Conservation (phyloP, 495 filamentous ascomycete genomes). For the Annulohypoxylon moriforme region DNA sequence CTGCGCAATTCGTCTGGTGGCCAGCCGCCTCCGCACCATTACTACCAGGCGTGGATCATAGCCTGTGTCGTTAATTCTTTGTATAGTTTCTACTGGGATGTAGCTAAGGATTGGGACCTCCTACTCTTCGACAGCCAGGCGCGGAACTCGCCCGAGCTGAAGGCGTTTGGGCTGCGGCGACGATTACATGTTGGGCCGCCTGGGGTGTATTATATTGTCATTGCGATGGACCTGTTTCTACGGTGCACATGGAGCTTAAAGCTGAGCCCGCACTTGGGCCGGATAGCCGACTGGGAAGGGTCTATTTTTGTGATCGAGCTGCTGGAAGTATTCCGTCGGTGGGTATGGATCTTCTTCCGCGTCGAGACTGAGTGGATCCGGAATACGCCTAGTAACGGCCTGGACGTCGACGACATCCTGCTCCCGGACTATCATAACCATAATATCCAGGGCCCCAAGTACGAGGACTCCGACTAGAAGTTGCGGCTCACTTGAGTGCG, state of each 20-base stretch:
- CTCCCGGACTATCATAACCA: constrained; percentile 56
- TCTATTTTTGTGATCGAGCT: constrained; percentile 87
- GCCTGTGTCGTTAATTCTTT: constrained; percentile 81
- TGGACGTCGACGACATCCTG: constrained; percentile 57
- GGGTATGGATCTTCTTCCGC: constrained; percentile 97
- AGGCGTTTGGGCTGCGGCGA: constrained; percentile 79
- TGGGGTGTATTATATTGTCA: constrained; percentile 82
- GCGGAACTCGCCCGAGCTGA: constrained; percentile 62
- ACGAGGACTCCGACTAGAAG: constrained; percentile 57
- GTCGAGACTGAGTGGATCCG: constrained; percentile 90
- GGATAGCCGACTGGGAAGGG: constrained; percentile 84
- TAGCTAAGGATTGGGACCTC: constrained; percentile 96
- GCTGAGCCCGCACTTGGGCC: constrained; percentile 80
- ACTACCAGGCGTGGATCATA: constrained; percentile 66
- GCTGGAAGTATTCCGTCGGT: constrained; percentile 85
- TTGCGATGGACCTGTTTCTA: constrained; percentile 80
- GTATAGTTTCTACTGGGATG: constrained; percentile 98
- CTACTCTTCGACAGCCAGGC: constrained; percentile 71
- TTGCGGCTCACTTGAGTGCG: constrained; percentile 1
- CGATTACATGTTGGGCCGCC: constrained; percentile 75
- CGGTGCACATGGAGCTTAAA: constrained; percentile 92
- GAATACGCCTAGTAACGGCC: constrained; percentile 48
- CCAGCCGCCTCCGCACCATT: constrained; percentile 47
- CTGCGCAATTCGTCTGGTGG: constrained; percentile 72
- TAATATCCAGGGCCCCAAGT: constrained; percentile 44